phyloP scores from a whole-genome alignment of 176 grass and related monocot species.

The Bonia amplexicaulis region DNA sequence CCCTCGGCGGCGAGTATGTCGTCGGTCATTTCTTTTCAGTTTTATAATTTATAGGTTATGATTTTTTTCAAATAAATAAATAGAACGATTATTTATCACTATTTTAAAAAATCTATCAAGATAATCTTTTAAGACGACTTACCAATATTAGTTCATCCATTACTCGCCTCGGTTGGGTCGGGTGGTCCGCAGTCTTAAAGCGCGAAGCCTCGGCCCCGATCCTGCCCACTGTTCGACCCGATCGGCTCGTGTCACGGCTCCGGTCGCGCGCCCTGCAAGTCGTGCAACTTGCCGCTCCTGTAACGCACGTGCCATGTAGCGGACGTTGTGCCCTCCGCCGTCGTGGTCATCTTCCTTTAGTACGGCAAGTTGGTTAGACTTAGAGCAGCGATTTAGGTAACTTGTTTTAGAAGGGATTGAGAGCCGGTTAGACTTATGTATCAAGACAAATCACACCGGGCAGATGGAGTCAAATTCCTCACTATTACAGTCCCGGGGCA shows the following conservation, averaged over 20 bases:
- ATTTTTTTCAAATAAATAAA: too few relatives aligned
- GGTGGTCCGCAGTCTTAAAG: not conserved
- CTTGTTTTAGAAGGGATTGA: not conserved
- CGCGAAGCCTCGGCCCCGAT: not conserved
- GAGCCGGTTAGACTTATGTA: not conserved
- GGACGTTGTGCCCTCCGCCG: not conserved
- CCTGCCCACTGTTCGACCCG: not conserved
- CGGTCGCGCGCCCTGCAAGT: not conserved
- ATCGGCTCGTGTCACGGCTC: not conserved
- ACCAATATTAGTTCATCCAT: too few relatives aligned
- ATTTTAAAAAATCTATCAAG: too few relatives aligned
- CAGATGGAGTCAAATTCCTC: not conserved
- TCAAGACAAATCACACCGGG: not conserved
- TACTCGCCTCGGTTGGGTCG: not conserved
- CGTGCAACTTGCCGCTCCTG: slow-evolving; percentile 3
- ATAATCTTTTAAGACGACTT: too few relatives aligned
- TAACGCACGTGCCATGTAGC: not conserved
- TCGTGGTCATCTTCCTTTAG: not conserved
- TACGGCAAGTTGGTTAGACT: slow-evolving; percentile 3
- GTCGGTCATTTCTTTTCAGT: too few relatives aligned
- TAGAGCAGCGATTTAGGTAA: not conserved
- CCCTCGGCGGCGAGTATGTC: not conserved
- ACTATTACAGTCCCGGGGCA: not conserved
- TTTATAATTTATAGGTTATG: too few relatives aligned
- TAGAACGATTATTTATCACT: too few relatives aligned